Evolutionary conservation across 169 alveolate species (phyloP).

Genomic region (Cryptosporidium viatorum): DNA sequence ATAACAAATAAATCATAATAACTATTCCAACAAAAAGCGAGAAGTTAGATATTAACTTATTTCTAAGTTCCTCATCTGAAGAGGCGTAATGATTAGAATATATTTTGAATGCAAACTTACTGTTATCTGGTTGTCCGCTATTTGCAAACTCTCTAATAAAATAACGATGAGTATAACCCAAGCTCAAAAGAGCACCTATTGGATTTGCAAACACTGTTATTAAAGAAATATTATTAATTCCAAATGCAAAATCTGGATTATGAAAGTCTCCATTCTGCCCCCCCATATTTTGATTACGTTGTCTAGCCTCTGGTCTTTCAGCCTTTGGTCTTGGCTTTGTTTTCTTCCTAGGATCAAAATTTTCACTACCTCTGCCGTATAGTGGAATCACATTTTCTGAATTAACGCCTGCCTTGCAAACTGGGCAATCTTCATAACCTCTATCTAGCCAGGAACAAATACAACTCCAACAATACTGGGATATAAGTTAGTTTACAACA

Average conservation of each 20-base stretch:
- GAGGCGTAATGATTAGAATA: background rate
- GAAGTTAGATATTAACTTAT: conserved; percentile 33
- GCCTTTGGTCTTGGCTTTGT: conserved; percentile 72
- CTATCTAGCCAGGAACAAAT: conserved; percentile 92
- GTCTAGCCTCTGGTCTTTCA: conserved; percentile 75
- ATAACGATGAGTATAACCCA: conserved; percentile 47
- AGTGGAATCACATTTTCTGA: conserved; percentile 92
- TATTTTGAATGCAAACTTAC: conserved; percentile 25
- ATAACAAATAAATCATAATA: conserved; percentile 66
- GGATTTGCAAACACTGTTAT: conserved; percentile 63
- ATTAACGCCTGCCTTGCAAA: conserved; percentile 93
- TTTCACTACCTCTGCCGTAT: conserved; percentile 86
- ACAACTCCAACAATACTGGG: conserved; percentile 92
- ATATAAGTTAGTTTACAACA: background rate
- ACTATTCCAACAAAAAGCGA: conserved; percentile 51
- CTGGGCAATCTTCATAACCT: conserved; percentile 92
- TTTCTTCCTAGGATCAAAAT: conserved; percentile 83
- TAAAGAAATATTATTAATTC: conserved; percentile 17
- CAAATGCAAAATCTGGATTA: conserved; percentile 4
- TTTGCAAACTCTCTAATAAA: conserved; percentile 29
- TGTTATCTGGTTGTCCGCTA: background rate
- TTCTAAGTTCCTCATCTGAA: conserved; percentile 61
- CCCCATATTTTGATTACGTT: conserved; percentile 6
- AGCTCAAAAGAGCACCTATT: conserved; percentile 34
- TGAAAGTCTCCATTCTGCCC: conserved; percentile 6